Conservation (phyloP, 2,329 filamentous ascomycete genomes). For the Aspergillus sp. region DNA sequence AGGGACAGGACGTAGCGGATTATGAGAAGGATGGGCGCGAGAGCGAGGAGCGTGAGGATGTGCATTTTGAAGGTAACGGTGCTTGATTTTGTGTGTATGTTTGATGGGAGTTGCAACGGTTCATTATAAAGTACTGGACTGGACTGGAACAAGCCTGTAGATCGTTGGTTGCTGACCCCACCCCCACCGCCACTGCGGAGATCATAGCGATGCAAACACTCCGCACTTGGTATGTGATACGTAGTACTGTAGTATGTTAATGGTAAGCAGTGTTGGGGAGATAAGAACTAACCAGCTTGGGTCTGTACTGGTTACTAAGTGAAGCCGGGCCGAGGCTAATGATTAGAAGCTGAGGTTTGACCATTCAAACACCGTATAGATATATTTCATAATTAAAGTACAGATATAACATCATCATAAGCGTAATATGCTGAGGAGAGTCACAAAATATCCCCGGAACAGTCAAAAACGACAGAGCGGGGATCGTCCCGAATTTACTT, state of each 20-base stretch:
- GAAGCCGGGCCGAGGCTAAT: too few relatives aligned
- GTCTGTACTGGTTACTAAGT: too few relatives aligned
- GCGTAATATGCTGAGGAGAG: neutral
- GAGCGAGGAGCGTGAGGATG: slow-evolving; percentile 13
- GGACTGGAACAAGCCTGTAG: neutral
- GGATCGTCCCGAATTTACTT: neutral
- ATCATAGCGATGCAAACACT: neutral
- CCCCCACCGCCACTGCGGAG: slow-evolving; percentile 27
- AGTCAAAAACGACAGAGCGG: neutral
- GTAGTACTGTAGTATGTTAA: too few relatives aligned
- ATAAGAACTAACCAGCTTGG: neutral
- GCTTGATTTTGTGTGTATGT: neutral
- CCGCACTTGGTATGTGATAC: too few relatives aligned
- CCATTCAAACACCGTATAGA: neutral
- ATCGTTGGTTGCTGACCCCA: slow-evolving; percentile 10
- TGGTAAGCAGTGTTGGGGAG: neutral
- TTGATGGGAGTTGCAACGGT: neutral
- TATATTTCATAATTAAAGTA: neutral
- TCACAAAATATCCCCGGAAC: neutral
- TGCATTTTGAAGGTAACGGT: slow-evolving; percentile 12
- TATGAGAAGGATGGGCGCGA: slow-evolving; percentile 14
- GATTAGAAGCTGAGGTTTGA: neutral
- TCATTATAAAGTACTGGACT: neutral
- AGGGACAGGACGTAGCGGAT: slow-evolving; percentile 16
- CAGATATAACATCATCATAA: slow-evolving; percentile 2